phyloP scores from a whole-genome alignment of 345 rosid genomes.

The Rhodamnia rubescens region DNA sequence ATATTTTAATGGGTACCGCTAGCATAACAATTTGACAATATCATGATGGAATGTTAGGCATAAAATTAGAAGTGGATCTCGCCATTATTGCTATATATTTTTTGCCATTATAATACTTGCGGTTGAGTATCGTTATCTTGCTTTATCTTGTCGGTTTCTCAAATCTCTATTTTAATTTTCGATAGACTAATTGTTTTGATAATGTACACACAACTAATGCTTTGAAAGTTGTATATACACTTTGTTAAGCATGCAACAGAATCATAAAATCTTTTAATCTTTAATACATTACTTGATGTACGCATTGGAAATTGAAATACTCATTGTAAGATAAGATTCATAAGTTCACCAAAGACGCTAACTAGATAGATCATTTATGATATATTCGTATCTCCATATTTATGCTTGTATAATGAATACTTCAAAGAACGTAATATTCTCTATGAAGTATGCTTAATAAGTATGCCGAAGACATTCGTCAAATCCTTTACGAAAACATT shows the following conservation, averaged over 20 bases:
- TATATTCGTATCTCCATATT: background rate
- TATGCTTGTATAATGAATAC: background rate
- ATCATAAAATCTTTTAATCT: background rate
- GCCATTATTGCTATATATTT: too few relatives aligned
- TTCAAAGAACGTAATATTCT: background rate
- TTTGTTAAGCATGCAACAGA: background rate
- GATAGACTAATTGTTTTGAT: background rate
- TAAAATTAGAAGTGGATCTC: too few relatives aligned
- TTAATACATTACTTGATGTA: background rate
- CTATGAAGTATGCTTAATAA: background rate
- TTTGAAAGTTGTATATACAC: background rate
- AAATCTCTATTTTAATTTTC: background rate
- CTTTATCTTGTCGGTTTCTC: too few relatives aligned
- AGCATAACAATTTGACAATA: too few relatives aligned
- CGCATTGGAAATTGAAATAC: background rate
- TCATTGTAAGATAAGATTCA: accelerated
- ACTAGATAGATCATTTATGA: background rate
- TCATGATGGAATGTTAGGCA: too few relatives aligned
- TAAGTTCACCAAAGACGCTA: background rate
- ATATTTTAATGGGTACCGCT: background rate
- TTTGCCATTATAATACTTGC: too few relatives aligned
- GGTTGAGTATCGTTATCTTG: too few relatives aligned
- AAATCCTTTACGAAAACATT: background rate
- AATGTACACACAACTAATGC: background rate
- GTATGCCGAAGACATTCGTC: background rate